Percentiles rank a stretch among this genome's conserved stretches.
These are phyloP conservation scores for Torrubiellomyces zombiae DNA, from an alignment of 2,329 filamentous ascomycete genomes.

Conservation along the genomic window DNA sequence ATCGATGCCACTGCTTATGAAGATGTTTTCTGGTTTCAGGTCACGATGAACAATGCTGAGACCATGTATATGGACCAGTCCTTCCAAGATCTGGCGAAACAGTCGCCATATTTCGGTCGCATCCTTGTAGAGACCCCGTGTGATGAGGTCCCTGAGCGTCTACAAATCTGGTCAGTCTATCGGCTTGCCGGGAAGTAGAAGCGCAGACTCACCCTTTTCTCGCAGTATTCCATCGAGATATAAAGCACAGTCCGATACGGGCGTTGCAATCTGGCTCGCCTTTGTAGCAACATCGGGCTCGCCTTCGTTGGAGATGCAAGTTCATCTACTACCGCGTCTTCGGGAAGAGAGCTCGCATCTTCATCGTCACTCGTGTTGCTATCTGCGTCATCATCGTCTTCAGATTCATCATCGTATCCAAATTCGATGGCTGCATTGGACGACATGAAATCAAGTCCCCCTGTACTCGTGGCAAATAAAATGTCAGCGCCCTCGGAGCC, in stretches of 20 bases:
- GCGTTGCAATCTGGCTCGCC: slow-evolving; percentile 25
- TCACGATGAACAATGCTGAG: slow-evolving; percentile 90
- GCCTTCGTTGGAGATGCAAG: slow-evolving; percentile 15
- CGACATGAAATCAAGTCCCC: slow-evolving; percentile 85
- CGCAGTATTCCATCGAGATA: slow-evolving; percentile 98
- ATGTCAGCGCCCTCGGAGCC: slow-evolving; percentile 26
- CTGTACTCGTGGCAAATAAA: slow-evolving; percentile 54
- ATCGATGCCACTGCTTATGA: slow-evolving; percentile 56
- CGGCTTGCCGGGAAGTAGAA: no score
- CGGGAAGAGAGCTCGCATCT: slow-evolving; percentile 20
- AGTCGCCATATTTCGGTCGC: slow-evolving; percentile 73
- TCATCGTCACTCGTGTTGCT: slow-evolving; percentile 30
- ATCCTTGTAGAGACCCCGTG: slow-evolving; percentile 55
- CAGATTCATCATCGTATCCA: slow-evolving; percentile 40
- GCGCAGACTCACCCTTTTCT: slow-evolving; percentile 49
- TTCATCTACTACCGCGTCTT: slow-evolving; percentile 13
- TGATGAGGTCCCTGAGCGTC: slow-evolving; percentile 80
- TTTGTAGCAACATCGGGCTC: slow-evolving; percentile 11
- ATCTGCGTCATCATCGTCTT: slow-evolving; percentile 27
- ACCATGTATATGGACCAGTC: slow-evolving; percentile 74
- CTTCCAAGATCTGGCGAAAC: slow-evolving; percentile 82
- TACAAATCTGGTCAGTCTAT: slow-evolving; percentile 4
- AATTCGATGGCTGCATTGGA: slow-evolving; percentile 71
- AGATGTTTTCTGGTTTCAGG: slow-evolving; percentile 93
- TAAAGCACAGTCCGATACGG: slow-evolving; percentile 63